Percentiles rank a stretch among this genome's conserved stretches.
Evolutionary conservation across 1,284 basidiomycete species (phyloP).

Genomic region (Abortiporus biennis): DNA sequence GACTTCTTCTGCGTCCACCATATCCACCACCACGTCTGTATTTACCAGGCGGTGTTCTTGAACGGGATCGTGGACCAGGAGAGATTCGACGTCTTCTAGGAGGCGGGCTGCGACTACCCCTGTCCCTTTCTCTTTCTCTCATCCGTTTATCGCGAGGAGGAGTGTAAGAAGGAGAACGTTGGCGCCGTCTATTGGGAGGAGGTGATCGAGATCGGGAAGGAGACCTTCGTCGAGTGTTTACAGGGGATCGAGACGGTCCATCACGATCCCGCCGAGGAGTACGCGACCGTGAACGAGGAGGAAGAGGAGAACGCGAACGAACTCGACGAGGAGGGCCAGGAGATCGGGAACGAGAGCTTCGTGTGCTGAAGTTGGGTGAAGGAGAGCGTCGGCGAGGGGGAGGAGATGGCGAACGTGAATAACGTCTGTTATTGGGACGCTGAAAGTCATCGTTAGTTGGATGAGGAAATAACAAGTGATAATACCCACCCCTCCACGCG

Average conservation of each 20-base stretch:
- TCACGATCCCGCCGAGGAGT: slow-evolving; percentile 15
- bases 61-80: slow-evolving; percentile 28
- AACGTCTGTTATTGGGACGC: slow-evolving; percentile 16
- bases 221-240: slow-evolving; percentile 17
- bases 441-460: slow-evolving; percentile 21
- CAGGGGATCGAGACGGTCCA: slow-evolving; percentile 12
- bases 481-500: slow-evolving; percentile 35
- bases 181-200: slow-evolving; percentile 37
- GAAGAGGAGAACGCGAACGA: slow-evolving; percentile 16
- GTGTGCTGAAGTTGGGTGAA: slow-evolving; percentile 19
- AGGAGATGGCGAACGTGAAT: slow-evolving; percentile 22
- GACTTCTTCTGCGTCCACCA: slow-evolving; percentile 10
- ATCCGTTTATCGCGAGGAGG: slow-evolving; percentile 32
- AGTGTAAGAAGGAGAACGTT: slow-evolving; percentile 40
- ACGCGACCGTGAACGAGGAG: slow-evolving; percentile 15
- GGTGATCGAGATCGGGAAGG: slow-evolving; percentile 27
- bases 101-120: slow-evolving; percentile 43
- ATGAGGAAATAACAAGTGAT: slow-evolving; percentile 7
- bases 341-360: slow-evolving; percentile 17
- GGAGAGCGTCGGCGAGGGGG: slow-evolving; percentile 28
- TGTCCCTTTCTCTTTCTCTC: slow-evolving; percentile 27
- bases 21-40: slow-evolving; percentile 15
- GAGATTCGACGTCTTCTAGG: slow-evolving; percentile 47
- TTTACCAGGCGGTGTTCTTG: slow-evolving; percentile 17
- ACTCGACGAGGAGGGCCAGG: slow-evolving; percentile 7